Conservation (phyloP, 805 yeast species). For the Grigorovia yakushimaensis region DNA sequence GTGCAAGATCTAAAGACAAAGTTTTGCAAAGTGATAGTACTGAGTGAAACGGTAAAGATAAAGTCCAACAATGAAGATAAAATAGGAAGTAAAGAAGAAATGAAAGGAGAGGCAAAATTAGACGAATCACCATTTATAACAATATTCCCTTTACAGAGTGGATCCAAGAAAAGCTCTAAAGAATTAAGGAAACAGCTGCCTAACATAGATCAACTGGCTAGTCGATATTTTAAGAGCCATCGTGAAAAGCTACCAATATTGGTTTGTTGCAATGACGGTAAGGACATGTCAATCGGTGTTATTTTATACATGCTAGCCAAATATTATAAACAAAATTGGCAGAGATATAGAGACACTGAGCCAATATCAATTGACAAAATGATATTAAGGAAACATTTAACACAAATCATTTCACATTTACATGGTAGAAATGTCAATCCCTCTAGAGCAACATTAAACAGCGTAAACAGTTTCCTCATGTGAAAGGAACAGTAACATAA, state of each 20-base stretch:
- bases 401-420: constrained; percentile 35
- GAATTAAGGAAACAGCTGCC: constrained; percentile 42
- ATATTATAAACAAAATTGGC: constrained; percentile 38
- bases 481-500: not conserved
- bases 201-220: constrained; percentile 14
- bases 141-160: constrained; percentile 23
- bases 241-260: constrained; percentile 23
- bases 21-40: constrained; percentile 13
- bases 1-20: constrained; percentile 4
- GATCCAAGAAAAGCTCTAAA: constrained; percentile 59
- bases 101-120: constrained; percentile 7
- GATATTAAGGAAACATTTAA: constrained; percentile 45
- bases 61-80: not conserved
- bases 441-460: constrained; percentile 64
- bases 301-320: constrained; percentile 42
- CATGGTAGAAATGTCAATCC: constrained; percentile 51
- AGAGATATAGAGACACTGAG: constrained; percentile 1
- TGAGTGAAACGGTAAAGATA: constrained; percentile 10
- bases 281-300: constrained; percentile 58
- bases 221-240: constrained; percentile 1
- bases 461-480: constrained; percentile 54
- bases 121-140: constrained; percentile 24
- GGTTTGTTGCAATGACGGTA: constrained; percentile 53
- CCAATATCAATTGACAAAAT: constrained; percentile 35
- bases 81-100: constrained; percentile 6